Percentiles rank a stretch among this genome's conserved stretches.
phyloP scores from a whole-genome alignment of 345 rosid species.

The Triadica sebifera region DNA sequence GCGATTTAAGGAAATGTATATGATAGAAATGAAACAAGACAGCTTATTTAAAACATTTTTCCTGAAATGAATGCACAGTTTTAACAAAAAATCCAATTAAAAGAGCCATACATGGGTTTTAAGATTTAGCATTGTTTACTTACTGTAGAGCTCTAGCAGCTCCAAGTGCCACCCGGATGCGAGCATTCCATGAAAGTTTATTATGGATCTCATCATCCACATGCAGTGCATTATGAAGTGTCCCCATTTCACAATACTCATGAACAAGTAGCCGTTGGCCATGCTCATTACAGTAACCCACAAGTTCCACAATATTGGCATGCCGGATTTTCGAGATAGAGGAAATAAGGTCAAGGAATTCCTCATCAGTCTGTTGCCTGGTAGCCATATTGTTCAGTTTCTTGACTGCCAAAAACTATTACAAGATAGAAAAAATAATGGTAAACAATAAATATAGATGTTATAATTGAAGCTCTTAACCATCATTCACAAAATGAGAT shows the following conservation, averaged over 20 bases:
- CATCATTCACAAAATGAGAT: neutral
- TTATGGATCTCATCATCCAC: conserved; percentile 51
- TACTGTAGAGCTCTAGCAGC: conserved; percentile 90
- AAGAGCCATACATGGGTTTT: neutral
- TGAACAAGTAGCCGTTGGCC: conserved; percentile 71
- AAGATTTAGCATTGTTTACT: conserved; percentile 33
- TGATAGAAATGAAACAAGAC: conserved; percentile 7
- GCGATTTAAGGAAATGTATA: neutral
- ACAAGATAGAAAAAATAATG: conserved; percentile 14
- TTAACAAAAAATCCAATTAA: neutral
- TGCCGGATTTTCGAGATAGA: conserved; percentile 59
- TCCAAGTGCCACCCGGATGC: conserved; percentile 71
- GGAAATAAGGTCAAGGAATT: conserved; percentile 59
- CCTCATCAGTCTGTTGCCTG: conserved; percentile 48
- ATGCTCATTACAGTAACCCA: conserved; percentile 84
- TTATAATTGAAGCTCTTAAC: conserved; percentile 4
- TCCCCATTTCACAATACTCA: conserved; percentile 58
- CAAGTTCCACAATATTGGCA: conserved; percentile 61
- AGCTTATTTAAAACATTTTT: neutral
- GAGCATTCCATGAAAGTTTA: conserved; percentile 74
- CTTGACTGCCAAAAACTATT: conserved; percentile 74
- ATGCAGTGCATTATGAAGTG: conserved; percentile 80
- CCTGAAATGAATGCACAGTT: neutral
- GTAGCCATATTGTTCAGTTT: conserved; percentile 55
- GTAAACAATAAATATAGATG: neutral